Base-by-base conservation (phyloP, 441 rosid genomes). In the Gossypium aridum region DNA sequence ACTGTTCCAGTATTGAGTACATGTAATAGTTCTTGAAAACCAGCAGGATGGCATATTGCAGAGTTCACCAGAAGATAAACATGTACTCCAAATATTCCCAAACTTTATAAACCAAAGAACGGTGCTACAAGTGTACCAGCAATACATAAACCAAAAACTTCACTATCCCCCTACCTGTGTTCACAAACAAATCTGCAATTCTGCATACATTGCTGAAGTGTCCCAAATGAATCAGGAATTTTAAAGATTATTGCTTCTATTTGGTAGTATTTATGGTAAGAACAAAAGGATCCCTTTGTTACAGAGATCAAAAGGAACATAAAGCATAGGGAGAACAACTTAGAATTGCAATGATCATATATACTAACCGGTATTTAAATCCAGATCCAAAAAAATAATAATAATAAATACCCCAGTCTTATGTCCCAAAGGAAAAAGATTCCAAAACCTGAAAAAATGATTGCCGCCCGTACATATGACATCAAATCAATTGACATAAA, bases 201-300 rank as follows among this genome's bases (percentile, higher is more conserved):
- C 60, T 51, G 17, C 61, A 16, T 17, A 10, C 17, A 31, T 51
- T 70, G 31, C 62, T 53, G 54, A 70, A 16, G 6, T 53, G 31
- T 70, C 47, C 62, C 17, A 70, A 70, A 53, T 5, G 16, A 70
- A 54, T 10, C 49, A 5, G 23, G 12, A 31, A 70, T 10, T 54
- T 53, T 17, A 7, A 54, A 70, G 62, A 28, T 23, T 26, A 28
- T 17, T 16, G 25, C 73, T 54, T 55, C 17, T 55, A 12, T 53
- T 54, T 13, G 2, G 6, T 10, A 54, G 26, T 70, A 28, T 28
- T 53, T 69, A 26, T 28, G 25, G 26, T 16, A 31, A 53, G 63
- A 74, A 53, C 47, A 47, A 4, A 65, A 65, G 72, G 75, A 81
- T 69, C 75, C 75, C 71, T 55, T 64, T 20, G 10, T 74, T 64